A percentile compares a stretch with the other conserved stretches of the same genome.
Conservation (phyloP, 23 red algal genomes). For the Chondrus crispus region DNA sequence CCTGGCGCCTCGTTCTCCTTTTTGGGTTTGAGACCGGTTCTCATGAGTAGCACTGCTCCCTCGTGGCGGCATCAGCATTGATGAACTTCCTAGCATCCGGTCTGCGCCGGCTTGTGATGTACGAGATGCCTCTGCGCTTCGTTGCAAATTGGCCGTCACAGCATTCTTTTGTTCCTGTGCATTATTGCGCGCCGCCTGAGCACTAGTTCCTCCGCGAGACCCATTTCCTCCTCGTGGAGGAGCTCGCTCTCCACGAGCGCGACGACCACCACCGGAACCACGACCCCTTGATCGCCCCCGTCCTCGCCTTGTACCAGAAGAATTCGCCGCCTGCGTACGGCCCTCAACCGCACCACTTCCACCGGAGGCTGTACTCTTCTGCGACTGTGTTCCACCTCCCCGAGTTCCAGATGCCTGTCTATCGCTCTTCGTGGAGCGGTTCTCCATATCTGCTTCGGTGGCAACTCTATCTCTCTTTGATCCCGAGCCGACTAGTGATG, state of each 20-base stretch:
- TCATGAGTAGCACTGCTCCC: neutral
- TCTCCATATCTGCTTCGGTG: conserved; percentile 11
- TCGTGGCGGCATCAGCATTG: neutral
- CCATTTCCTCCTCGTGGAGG: neutral
- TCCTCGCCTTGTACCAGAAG: neutral
- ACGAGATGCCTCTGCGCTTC: neutral
- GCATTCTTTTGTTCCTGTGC: conserved; percentile 2
- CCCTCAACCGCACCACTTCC: conserved; percentile 47
- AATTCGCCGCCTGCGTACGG: neutral
- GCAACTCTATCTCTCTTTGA: neutral
- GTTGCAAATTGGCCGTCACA: neutral
- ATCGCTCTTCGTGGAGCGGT: conserved; percentile 42
- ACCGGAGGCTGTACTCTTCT: conserved; percentile 51
- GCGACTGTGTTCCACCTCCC: conserved; percentile 30
- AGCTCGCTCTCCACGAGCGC: conserved; percentile 11
- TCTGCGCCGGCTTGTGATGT: neutral
- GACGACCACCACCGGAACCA: neutral
- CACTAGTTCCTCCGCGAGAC: neutral
- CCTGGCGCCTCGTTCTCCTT: no score
- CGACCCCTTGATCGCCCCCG: conserved; percentile 22
- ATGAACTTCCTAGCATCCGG: neutral
- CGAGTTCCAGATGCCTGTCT: neutral
- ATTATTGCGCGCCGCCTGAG: neutral
- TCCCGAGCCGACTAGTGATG: neutral
- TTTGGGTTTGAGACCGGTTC: no score